Conservation (phyloP, 169 alveolate genomes). For the Cryptosporidium ryanae region DNA sequence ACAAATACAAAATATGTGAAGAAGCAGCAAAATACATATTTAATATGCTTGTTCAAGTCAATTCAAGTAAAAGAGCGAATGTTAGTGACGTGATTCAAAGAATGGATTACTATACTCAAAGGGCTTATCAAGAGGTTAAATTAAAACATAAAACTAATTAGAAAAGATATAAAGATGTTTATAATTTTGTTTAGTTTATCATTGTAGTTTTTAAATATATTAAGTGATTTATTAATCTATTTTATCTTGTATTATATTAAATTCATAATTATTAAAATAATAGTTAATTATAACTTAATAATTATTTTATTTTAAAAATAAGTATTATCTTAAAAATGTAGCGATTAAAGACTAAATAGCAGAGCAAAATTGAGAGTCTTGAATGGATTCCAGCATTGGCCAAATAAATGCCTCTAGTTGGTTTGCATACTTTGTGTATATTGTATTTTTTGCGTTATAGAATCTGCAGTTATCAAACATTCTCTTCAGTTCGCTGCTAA, state of each 20-base stretch:
- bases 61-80: slow-evolving; percentile 57
- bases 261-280: background rate
- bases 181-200: background rate
- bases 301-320: background rate
- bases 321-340: background rate
- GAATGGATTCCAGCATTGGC: slow-evolving; percentile 82
- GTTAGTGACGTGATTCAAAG: slow-evolving; percentile 48
- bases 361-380: slow-evolving; percentile 11
- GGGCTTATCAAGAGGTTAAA: slow-evolving; percentile 61
- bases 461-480: slow-evolving; percentile 95
- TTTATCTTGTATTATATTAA: background rate
- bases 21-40: slow-evolving; percentile 66
- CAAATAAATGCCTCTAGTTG: slow-evolving; percentile 91
- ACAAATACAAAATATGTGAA: slow-evolving; percentile 61
- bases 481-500: slow-evolving; percentile 92
- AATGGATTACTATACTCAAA: slow-evolving; percentile 68
- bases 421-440: slow-evolving; percentile 96
- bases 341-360: background rate
- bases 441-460: slow-evolving; percentile 94
- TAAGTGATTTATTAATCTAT: background rate
- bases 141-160: slow-evolving; percentile 11
- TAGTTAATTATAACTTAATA: background rate
- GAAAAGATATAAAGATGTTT: background rate
- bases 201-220: background rate
- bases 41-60: slow-evolving; percentile 72